Conservation (phyloP, 2,329 filamentous ascomycete genomes). For the Ceratocystis albifundus region DNA sequence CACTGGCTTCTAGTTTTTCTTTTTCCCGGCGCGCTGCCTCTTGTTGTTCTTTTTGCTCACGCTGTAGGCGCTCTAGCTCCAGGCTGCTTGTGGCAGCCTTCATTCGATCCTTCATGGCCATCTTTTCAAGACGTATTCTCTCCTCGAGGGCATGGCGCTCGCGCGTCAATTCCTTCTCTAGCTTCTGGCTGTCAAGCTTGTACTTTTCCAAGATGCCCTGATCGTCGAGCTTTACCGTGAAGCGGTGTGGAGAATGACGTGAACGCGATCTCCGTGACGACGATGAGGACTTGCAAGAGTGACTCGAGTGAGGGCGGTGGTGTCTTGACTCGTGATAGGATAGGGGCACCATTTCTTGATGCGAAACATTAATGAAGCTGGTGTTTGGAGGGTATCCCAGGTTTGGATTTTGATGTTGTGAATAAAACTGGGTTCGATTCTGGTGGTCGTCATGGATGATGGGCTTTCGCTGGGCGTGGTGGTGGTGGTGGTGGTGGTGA, state of each 20-base stretch:
- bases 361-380: background rate
- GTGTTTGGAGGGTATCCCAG: background rate
- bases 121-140: background rate
- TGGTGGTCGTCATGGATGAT: background rate
- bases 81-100: background rate
- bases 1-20: slow-evolving; percentile 32
- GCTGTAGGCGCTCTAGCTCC: slow-evolving; percentile 14
- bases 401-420: background rate
- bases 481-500: background rate
- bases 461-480: background rate
- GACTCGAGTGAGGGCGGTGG: background rate
- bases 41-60: background rate
- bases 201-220: background rate
- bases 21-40: slow-evolving; percentile 13
- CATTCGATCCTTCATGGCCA: slow-evolving; percentile 12
- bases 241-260: background rate
- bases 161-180: background rate
- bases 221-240: background rate
- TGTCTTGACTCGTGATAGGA: background rate
- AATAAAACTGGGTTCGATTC: background rate
- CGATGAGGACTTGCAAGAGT: background rate
- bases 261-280: background rate
- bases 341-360: background rate
- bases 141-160: slow-evolving; percentile 5
- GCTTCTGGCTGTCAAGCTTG: background rate